Evolutionary conservation across 2,329 filamentous ascomycete species (phyloP).

Genomic region (Metarhizium robertsii): DNA sequence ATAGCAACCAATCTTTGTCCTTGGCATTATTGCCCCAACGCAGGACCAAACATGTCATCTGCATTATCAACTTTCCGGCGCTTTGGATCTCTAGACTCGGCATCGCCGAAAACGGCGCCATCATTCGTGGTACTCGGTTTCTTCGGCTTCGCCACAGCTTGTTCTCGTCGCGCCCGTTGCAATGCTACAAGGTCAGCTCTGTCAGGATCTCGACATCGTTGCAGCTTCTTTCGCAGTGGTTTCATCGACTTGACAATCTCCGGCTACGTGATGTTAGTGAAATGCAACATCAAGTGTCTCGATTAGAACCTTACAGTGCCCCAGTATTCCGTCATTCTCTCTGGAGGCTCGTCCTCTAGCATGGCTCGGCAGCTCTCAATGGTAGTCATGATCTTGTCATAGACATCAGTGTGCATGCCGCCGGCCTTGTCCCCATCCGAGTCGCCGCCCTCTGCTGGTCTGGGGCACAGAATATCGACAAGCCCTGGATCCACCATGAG

Average conservation of each 20-base stretch:
- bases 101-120: conserved; percentile 36
- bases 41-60: conserved; percentile 40
- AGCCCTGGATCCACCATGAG: conserved; percentile 64
- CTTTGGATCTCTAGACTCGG: conserved; percentile 30
- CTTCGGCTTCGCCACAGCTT: conserved; percentile 35
- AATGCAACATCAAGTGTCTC: too few species aligned
- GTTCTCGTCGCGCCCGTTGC: conserved; percentile 54
- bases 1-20: neutral
- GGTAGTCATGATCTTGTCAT: conserved; percentile 39
- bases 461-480: conserved; percentile 36
- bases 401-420: conserved; percentile 17
- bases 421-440: conserved; percentile 12
- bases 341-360: conserved; percentile 47
- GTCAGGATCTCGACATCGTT: conserved; percentile 64
- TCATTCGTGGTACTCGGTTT: conserved; percentile 31
- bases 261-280: conserved; percentile 18
- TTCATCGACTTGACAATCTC: conserved; percentile 38
- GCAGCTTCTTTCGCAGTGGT: conserved; percentile 58
- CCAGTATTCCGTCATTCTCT: conserved; percentile 46
- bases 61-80: conserved; percentile 32
- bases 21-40: conserved; percentile 17
- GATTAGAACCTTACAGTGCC: conserved; percentile 30
- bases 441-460: conserved; percentile 23
- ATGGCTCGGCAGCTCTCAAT: conserved; percentile 43
- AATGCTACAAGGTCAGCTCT: conserved; percentile 62